Conservation (phyloP, 306 rosid species). For the Quercus suber region DNA sequence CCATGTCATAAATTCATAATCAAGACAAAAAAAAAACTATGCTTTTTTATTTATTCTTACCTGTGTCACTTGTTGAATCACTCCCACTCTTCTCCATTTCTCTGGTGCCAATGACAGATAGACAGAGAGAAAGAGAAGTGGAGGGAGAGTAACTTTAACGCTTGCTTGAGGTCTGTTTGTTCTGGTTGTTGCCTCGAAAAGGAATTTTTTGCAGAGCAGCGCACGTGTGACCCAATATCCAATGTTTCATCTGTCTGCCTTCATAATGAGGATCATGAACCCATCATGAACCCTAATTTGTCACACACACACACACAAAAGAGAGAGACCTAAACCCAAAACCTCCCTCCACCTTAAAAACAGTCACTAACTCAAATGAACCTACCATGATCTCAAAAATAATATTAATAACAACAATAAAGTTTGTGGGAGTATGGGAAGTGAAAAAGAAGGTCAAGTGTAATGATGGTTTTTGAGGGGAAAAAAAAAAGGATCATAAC, state of each 20-base stretch:
- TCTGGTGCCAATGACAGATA: constrained; percentile 27
- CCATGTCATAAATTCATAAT: constrained; percentile 34
- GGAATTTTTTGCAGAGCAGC: constrained; percentile 55
- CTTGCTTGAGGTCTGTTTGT: constrained; percentile 54
- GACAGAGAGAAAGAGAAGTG: constrained; percentile 9
- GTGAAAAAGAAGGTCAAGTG: constrained; percentile 29
- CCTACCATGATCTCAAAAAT: not conserved
- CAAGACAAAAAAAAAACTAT: constrained; percentile 40
- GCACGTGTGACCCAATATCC: constrained; percentile 97
- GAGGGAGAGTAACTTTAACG: constrained; percentile 30
- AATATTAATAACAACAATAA: constrained; percentile 9
- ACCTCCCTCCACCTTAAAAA: constrained; percentile 14
- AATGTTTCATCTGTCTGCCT: constrained; percentile 51
- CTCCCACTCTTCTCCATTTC: constrained; percentile 12
- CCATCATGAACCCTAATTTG: constrained; percentile 53
- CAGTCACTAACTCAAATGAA: not conserved
- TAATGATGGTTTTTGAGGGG: constrained; percentile 41
- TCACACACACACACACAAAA: not conserved
- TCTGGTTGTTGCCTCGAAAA: constrained; percentile 90
- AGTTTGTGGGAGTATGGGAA: constrained; percentile 12
- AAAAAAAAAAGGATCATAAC: constrained; percentile 26
- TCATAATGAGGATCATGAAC: constrained; percentile 30
- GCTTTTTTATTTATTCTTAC: not conserved
- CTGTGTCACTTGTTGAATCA: constrained; percentile 34
- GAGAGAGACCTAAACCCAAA: constrained; percentile 26